Base-by-base conservation (phyloP, 163 green algal species). In the Scenedesmus sp. region DNA sequence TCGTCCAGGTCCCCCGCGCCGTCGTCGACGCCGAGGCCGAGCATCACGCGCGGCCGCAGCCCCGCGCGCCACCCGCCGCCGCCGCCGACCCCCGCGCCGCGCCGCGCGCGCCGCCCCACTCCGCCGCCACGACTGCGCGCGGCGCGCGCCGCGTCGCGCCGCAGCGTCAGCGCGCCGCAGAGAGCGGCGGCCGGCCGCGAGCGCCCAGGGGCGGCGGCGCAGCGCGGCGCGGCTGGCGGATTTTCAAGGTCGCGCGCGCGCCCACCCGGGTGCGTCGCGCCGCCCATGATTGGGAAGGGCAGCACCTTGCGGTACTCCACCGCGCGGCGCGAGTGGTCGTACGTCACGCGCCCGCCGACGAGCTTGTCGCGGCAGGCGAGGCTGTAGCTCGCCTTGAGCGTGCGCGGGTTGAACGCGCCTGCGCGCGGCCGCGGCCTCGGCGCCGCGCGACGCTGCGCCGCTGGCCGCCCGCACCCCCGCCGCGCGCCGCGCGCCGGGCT, bases 101-200 rank as follows among this genome's bases (percentile, higher is more conserved):
- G 28, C 3, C 58, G 71, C 10, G 26, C 60, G 31, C 60, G 58
- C 71, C 71, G 71, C 50, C 36, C 74, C 74, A 81, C 39, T 81
- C 50, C 36, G 63, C 63, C 48, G 63, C 50, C 20, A 81, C 47
- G 7, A 81, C 74, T n/a, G n/a, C n/a, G n/a, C n/a, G n/a, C n/a
- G n/a, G n/a, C n/a, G n/a, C n/a, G n/a, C n/a, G n/a, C n/a, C n/a
- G n/a, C n/a, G n/a, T n/a, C n/a, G n/a, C n/a, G n/a, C n/a, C n/a
- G n/a, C n/a, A n/a, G n/a, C n/a, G n/a, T n/a, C n/a, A n/a, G n/a
- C n/a, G n/a, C n/a, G n/a, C n/a, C n/a, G n/a, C n/a, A n/a, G n/a
- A n/a, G n/a, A n/a, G n/a, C n/a, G n/a, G n/a, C n/a, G n/a, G n/a
- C n/a, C n/a, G n/a, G n/a, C n/a, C n/a, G n/a, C n/a, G n/a, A n/a